Conservation (phyloP, 208 protist species). For the Lotmaria passim region DNA sequence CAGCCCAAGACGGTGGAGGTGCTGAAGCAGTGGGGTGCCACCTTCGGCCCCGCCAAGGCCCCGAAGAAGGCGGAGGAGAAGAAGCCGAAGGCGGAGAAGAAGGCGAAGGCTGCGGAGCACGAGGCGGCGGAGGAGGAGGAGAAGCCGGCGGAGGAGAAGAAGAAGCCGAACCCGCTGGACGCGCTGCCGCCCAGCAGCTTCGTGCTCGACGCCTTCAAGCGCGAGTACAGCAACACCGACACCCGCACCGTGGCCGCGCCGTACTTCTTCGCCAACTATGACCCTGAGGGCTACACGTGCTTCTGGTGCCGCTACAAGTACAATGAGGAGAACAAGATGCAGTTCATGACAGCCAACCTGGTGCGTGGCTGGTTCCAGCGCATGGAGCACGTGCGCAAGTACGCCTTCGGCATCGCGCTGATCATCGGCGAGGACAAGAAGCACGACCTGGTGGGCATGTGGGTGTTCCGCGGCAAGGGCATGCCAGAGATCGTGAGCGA, state of each 20-base stretch:
- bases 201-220: conserved; percentile 79
- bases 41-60: conserved; percentile 44
- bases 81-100: conserved; percentile 40
- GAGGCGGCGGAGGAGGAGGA: conserved; percentile 61
- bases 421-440: conserved; percentile 77
- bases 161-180: conserved; percentile 77
- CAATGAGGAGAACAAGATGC: conserved; percentile 83
- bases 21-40: conserved; percentile 53
- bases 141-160: conserved; percentile 53
- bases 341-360: conserved; percentile 89
- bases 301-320: conserved; percentile 86
- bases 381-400: conserved; percentile 87
- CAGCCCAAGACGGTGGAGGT: conserved; percentile 73
- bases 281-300: conserved; percentile 70
- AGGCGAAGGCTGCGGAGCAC: conserved; percentile 26
- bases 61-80: conserved; percentile 48
- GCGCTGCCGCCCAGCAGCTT: conserved; percentile 63
- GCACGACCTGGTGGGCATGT: conserved; percentile 78
- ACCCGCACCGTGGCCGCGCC: conserved; percentile 71
- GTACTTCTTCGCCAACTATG: conserved; percentile 75
- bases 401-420: conserved; percentile 80
- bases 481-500: conserved; percentile 80
- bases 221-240: conserved; percentile 82
- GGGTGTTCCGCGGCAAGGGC: conserved; percentile 83
- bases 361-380: conserved; percentile 85